Evolutionary conservation across 2,329 filamentous ascomycete genomes (phyloP).

Genomic region (Trichophyton schoenleinii): DNA sequence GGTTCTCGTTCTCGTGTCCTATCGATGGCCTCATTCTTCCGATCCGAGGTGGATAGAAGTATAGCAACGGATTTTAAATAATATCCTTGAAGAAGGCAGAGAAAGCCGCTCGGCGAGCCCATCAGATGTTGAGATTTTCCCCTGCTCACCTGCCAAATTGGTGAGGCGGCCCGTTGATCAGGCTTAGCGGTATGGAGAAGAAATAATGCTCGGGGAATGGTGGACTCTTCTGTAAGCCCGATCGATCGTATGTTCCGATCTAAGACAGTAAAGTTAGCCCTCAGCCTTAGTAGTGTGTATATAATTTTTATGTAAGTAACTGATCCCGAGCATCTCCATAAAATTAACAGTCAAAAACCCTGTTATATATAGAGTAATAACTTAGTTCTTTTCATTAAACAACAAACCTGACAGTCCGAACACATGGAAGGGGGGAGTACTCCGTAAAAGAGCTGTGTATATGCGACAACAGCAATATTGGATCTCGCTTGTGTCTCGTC

Average conservation of each 20-base stretch:
- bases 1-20: slow-evolving; percentile 1
- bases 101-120: not conserved
- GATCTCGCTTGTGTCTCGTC: not conserved
- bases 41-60: not conserved
- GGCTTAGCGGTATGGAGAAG: not conserved
- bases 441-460: not conserved
- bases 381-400: not conserved
- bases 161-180: slow-evolving; percentile 3
- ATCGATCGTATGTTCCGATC: slow-evolving; percentile 5
- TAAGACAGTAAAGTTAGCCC: not conserved
- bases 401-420: not conserved
- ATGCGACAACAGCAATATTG: not conserved
- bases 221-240: not conserved
- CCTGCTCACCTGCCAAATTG: slow-evolving; percentile 3
- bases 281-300: not conserved
- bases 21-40: not conserved
- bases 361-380: slow-evolving; percentile 1
- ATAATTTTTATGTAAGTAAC: too few relatives aligned
- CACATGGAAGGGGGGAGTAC: not conserved
- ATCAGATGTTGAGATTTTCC: not conserved
- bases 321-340: not conserved
- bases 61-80: not conserved
- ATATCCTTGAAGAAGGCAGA: not conserved
- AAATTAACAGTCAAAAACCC: not conserved
- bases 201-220: not conserved